Conservation (phyloP, 768 basidiomycete genomes). For the Strobilomyces confusus region DNA sequence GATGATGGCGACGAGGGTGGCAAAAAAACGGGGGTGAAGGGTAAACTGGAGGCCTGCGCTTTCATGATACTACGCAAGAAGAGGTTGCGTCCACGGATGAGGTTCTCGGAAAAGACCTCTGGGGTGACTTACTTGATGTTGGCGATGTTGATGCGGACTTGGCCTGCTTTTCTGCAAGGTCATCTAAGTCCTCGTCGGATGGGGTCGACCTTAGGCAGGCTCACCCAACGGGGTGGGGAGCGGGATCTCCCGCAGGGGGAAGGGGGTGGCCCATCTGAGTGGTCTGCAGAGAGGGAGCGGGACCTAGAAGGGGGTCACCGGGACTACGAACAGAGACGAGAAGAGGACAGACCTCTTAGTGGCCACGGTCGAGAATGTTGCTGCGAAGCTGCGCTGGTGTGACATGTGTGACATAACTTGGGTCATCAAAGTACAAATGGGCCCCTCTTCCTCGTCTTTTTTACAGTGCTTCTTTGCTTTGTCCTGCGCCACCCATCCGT, state of each 20-base stretch:
- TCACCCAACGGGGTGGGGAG: constrained; percentile 33
- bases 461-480: constrained; percentile 9
- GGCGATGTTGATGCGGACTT: constrained; percentile 93
- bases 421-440: too few species aligned
- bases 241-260: constrained; percentile 39
- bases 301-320: constrained; percentile 35
- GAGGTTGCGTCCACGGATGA: constrained; percentile 88
- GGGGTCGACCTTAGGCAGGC: constrained; percentile 66
- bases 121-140: constrained; percentile 95
- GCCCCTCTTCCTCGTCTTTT: not conserved
- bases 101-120: constrained; percentile 89
- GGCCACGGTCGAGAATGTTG: too few species aligned
- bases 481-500: constrained; percentile 17
- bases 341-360: too few species aligned
- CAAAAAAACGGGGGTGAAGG: constrained; percentile 93
- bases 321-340: too few species aligned
- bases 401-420: too few species aligned
- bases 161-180: constrained; percentile 65
- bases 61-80: constrained; percentile 97
- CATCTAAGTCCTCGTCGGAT: constrained; percentile 43
- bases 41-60: constrained; percentile 93
- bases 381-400: too few species aligned
- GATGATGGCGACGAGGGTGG: constrained; percentile 88
- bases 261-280: constrained; percentile 35
- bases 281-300: constrained; percentile 41